Base-by-base conservation (phyloP, 352 stramenopile species). In the Globisporangium barbulae region DNA sequence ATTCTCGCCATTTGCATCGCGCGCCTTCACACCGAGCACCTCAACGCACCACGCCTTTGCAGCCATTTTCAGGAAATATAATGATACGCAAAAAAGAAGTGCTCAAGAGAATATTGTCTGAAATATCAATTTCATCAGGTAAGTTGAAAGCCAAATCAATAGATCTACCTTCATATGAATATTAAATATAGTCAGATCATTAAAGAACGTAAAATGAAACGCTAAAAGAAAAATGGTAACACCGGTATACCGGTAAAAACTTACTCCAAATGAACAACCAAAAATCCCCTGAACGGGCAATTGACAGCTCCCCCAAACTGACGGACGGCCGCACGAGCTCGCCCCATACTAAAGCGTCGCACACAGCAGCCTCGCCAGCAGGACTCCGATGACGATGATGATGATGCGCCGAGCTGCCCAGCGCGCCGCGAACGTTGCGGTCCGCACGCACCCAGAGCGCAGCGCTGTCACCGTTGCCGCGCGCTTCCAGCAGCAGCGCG, bases 401-500 rank as follows among this genome's bases (percentile, higher is more conserved):
- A 64, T 69, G 64, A 31, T 69, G 56, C 64, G 64, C 41, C 64
- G 57, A 59, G 48, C 65, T 57, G 37, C 65, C 41, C 69, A 69
- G 28, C 75, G 71, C 59, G 67, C 62, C 55, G 64, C 61, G 8
- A 61, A 59, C 55, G 67, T 64, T 45, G 63, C 63, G 15, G 31
- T 58, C 19, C 62, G 58, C 64, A 10, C 52, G 9, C 49, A 59
- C 42, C 37, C 63, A 21, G 48, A 59, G 21, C 45, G 58, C 45
- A 48, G 54, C 12, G 17, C 41, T 13, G 42, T 45, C 25, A 65
- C 59, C 8, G 63, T 58, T 62, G 41, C 55, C 21, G 19, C 69
- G 7, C 12, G 68, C 25, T 60, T 69, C 55, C 55, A 74, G 69
- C 76, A 79, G 70, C 76, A 79, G 69, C 67, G 63, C 50, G 81